Conservation (phyloP, 805 yeast genomes). For the Diddensiella caesifluorescens region DNA sequence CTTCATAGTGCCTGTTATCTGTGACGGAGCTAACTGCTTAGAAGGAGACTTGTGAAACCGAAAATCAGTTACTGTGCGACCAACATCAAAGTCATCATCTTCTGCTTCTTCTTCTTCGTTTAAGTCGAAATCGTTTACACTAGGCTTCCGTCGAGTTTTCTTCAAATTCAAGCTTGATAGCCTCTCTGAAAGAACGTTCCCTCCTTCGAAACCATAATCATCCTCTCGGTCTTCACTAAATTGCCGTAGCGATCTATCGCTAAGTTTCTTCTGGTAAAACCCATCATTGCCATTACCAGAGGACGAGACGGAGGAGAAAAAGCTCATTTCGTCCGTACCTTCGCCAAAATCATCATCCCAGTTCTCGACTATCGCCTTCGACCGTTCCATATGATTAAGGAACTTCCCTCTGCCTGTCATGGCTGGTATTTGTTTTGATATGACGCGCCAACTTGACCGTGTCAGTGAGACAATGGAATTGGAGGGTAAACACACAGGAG, state of each 20-base stretch:
- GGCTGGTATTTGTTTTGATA: no score
- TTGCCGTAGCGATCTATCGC: background rate
- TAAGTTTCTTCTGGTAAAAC: background rate
- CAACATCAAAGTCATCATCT: conserved; percentile 9
- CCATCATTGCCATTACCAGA: conserved; percentile 6
- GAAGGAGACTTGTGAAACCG: background rate
- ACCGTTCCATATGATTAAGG: no score
- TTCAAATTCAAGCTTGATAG: background rate
- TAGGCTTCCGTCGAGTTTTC: conserved; percentile 3
- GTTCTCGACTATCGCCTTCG: conserved; percentile 8
- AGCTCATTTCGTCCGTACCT: conserved; percentile 4
- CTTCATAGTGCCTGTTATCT: background rate
- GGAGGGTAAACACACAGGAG: no score
- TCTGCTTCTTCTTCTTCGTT: conserved; percentile 1
- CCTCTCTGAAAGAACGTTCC: background rate
- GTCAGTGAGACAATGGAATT: no score
- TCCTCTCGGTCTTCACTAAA: background rate
- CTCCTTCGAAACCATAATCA: conserved; percentile 1
- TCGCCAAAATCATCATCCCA: conserved; percentile 15
- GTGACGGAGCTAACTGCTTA: background rate
- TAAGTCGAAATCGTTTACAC: background rate
- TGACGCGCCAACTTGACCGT: no score
- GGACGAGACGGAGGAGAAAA: conserved; percentile 18
- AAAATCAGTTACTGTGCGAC: background rate
- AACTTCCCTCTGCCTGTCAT: no score